A percentile compares a stretch with the other conserved stretches of the same genome.
Conservation (phyloP, 495 filamentous ascomycete species). For the Hypoxylon fragiforme region DNA sequence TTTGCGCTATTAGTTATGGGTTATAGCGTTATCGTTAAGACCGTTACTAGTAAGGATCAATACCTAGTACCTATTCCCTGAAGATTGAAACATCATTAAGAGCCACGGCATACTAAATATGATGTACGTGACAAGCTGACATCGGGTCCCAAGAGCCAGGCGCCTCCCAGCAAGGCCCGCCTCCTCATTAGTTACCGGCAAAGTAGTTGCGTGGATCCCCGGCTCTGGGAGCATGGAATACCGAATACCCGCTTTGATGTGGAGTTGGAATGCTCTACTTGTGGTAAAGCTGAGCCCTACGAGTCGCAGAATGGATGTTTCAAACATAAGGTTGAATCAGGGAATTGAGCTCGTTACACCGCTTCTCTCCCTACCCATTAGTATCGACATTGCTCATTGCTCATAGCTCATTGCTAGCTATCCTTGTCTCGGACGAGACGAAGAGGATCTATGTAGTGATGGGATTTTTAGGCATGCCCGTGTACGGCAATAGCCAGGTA, state of each 20-base stretch:
- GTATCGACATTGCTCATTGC: no score
- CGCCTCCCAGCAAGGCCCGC: conserved; percentile 15
- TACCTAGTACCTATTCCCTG: no score
- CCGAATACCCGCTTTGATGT: conserved; percentile 29
- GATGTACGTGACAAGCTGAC: conserved; percentile 32
- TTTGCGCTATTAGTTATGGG: conserved; percentile 4
- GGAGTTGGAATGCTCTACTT: conserved; percentile 17
- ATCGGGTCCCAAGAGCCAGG: conserved; percentile 28
- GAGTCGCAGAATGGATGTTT: conserved; percentile 18
- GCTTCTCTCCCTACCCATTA: neutral
- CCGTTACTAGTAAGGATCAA: conserved; percentile 23
- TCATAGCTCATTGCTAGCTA: conserved; percentile 4
- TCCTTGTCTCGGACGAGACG: conserved; percentile 1
- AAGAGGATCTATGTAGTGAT: no score
- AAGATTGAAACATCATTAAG: conserved; percentile 22
- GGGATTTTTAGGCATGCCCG: conserved; percentile 7
- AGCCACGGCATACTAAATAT: conserved; percentile 23
- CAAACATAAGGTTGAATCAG: conserved; percentile 14
- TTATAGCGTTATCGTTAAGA: conserved; percentile 15
- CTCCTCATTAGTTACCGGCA: conserved; percentile 25
- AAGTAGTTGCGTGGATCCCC: conserved; percentile 12
- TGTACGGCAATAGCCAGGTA: conserved; percentile 8
- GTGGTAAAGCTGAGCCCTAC: conserved; percentile 17
- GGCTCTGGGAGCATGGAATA: conserved; percentile 21
- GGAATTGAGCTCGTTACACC: conserved; percentile 7